Conservation (phyloP, 805 yeast species). For the Middelhovenomyces tepae region DNA sequence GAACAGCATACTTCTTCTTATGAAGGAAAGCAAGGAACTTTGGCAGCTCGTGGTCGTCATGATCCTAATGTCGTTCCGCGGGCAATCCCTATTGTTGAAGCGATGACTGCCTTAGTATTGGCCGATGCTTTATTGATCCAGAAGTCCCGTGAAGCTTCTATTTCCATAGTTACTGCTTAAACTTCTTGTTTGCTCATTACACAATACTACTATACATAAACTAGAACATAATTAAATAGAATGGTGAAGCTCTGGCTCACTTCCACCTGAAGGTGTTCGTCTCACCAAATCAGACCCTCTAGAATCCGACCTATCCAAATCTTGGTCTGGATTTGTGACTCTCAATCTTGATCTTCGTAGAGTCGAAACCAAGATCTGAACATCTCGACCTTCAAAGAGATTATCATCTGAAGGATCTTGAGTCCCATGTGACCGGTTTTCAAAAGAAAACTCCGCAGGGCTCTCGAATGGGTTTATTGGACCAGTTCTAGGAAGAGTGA, state of each 20-base stretch:
- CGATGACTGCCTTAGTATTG: conserved; percentile 92
- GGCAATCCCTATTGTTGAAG: conserved; percentile 97
- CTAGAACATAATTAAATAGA: too few species aligned
- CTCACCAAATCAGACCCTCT: too few species aligned
- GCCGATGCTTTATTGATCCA: conserved; percentile 83
- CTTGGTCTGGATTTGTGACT: conserved; percentile 52
- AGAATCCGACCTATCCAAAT: too few species aligned
- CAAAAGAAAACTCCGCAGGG: conserved; percentile 4
- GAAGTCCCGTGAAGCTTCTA: conserved; percentile 64
- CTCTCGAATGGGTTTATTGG: neutral
- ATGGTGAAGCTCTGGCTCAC: too few species aligned
- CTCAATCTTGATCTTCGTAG: conserved; percentile 51
- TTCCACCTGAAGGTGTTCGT: too few species aligned
- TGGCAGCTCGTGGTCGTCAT: conserved; percentile 96
- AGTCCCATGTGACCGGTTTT: conserved; percentile 7
- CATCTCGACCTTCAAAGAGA: conserved; percentile 47
- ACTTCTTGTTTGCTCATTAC: too few species aligned
- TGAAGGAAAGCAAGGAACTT: conserved; percentile 77
- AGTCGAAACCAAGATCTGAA: conserved; percentile 62
- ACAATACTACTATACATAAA: too few species aligned
- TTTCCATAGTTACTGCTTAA: conserved; percentile 15
- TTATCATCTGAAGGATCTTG: conserved; percentile 23
- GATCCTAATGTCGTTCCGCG: conserved; percentile 98
- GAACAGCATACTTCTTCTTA: conserved; percentile 84
- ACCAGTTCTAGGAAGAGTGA: too few species aligned